Conservation (phyloP, 495 filamentous ascomycete species). For the Trypethelium eluteriae region DNA sequence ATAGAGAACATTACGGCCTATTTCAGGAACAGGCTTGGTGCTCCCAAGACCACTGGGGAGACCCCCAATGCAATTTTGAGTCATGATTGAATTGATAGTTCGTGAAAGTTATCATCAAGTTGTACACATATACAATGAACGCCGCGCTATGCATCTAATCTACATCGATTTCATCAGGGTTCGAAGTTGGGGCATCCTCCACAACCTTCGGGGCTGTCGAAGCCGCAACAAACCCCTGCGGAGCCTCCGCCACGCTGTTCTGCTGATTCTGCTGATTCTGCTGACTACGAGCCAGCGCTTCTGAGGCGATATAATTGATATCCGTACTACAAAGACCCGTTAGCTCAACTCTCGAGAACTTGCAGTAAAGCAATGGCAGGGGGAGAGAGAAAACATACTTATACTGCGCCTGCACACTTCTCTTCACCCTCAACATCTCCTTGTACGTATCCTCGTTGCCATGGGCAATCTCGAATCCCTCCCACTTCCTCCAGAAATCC, state of each 20-base stretch:
- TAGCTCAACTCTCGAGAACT: conserved; percentile 14
- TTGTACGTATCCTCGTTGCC: conserved; percentile 99
- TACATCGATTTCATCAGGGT: not conserved
- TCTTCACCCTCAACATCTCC: conserved; percentile 96
- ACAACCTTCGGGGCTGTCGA: conserved; percentile 62
- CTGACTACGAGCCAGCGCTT: conserved; percentile 80
- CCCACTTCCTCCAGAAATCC: conserved; percentile 93
- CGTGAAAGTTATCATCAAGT: not conserved
- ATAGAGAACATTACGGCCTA: too few relatives aligned
- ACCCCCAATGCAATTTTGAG: too few relatives aligned
- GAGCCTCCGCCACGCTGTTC: conserved; percentile 81
- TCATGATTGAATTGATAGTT: too few relatives aligned
- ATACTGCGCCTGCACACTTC: conserved; percentile 94
- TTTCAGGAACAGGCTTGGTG: too few relatives aligned
- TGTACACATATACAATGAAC: not conserved
- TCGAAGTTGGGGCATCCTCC: not conserved
- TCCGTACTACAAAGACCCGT: conserved; percentile 55
- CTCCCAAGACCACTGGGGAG: too few relatives aligned
- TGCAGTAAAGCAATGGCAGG: conserved; percentile 2
- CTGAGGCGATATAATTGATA: conserved; percentile 95
- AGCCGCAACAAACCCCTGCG: conserved; percentile 84
- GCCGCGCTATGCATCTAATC: conserved; percentile 2
- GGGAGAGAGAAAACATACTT: conserved; percentile 48
- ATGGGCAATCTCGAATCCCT: conserved; percentile 91
- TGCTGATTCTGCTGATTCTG: conserved; percentile 56